Percentiles rank a stretch among this genome's conserved stretches.
These are phyloP conservation scores for Boletus edulis DNA, from an alignment of 768 basidiomycete genomes.

Conservation along the genomic window DNA sequence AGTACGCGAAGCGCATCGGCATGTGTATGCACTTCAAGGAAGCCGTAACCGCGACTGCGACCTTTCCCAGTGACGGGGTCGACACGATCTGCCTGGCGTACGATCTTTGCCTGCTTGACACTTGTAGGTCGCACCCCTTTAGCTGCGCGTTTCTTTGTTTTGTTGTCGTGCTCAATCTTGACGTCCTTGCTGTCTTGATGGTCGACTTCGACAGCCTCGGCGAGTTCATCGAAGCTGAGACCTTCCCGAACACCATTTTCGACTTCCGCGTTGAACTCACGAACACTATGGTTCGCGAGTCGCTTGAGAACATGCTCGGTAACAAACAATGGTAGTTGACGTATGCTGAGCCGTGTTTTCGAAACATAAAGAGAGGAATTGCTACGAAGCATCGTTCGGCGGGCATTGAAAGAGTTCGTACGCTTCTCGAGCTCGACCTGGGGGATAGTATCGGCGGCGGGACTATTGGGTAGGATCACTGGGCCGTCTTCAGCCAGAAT, in stretches of 20 bases:
- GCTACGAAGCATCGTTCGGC: conserved; percentile 76
- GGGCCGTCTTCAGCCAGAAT: background rate
- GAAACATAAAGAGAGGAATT: conserved; percentile 96
- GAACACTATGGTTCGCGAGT: conserved; percentile 76
- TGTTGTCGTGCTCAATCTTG: conserved; percentile 22
- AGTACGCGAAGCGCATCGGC: conserved; percentile 88
- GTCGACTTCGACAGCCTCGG: conserved; percentile 37
- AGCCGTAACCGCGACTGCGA: conserved; percentile 91
- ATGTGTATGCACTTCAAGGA: conserved; percentile 86
- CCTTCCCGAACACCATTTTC: conserved; percentile 54
- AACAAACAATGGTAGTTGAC: conserved; percentile 88
- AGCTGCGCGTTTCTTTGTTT: conserved; percentile 23
- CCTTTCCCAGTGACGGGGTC: conserved; percentile 87
- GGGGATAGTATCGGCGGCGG: conserved; percentile 69
- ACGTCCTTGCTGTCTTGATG: conserved; percentile 25
- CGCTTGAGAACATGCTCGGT: conserved; percentile 89
- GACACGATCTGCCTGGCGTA: conserved; percentile 85
- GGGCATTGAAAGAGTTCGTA: conserved; percentile 79
- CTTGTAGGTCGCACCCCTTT: conserved; percentile 36
- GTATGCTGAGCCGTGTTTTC: conserved; percentile 88
- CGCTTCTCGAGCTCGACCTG: conserved; percentile 83
- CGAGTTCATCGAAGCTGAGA: conserved; percentile 71
- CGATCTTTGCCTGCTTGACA: conserved; percentile 90
- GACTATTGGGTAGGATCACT: conserved; percentile 91
- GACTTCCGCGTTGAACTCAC: conserved; percentile 79